These are phyloP conservation scores for Passalora sequoiae DNA, from an alignment of 2,329 filamentous ascomycete genomes.

Conservation along the genomic window DNA sequence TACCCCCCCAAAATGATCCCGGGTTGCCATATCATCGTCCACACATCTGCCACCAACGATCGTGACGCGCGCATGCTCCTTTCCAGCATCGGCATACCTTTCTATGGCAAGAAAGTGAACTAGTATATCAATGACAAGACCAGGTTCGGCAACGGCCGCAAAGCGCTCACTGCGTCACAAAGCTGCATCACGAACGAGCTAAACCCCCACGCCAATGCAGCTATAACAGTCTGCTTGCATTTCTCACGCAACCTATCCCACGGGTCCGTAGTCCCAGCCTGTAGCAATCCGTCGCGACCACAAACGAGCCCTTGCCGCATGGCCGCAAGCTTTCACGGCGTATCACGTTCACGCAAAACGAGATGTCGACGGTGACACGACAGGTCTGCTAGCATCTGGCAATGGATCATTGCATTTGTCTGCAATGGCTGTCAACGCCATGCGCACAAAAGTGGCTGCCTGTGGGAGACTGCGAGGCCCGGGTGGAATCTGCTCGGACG, in stretches of 20 bases:
- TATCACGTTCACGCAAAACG: too few relatives aligned
- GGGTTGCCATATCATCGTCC: slow-evolving; percentile 74
- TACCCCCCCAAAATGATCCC: slow-evolving; percentile 72
- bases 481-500: background rate
- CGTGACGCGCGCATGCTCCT: slow-evolving; percentile 75
- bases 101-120: slow-evolving; percentile 66
- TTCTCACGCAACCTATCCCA: background rate
- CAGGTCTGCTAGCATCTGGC: background rate
- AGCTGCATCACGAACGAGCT: too few relatives aligned
- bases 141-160: too few relatives aligned
- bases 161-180: too few relatives aligned
- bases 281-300: too few relatives aligned
- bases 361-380: background rate
- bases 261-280: too few relatives aligned
- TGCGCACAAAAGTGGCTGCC: background rate
- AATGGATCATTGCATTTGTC: background rate
- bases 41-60: slow-evolving; percentile 80
- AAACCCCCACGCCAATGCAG: background rate
- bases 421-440: background rate
- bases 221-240: slow-evolving; percentile 1
- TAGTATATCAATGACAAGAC: too few relatives aligned
- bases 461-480: too few relatives aligned
- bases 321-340: too few relatives aligned
- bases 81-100: slow-evolving; percentile 68
- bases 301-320: background rate